Evolutionary conservation across 768 basidiomycete genomes (phyloP), one percentile per base, ranked within the genome.

Genomic region (Agaricus subrufescens): DNA sequence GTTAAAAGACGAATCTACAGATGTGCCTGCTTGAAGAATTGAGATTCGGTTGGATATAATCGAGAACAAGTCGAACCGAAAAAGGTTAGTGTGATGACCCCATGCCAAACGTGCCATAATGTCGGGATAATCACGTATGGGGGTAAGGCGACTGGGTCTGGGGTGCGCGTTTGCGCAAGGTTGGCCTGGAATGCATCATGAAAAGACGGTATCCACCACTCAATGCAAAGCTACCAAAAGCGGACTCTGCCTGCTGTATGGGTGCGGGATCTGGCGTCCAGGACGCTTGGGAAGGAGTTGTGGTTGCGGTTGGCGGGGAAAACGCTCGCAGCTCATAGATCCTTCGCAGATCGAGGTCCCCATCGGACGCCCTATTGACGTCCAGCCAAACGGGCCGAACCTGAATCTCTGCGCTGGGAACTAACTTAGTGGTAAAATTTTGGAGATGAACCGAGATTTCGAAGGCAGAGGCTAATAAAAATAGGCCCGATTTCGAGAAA

Each of bases 11-110:
- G 69, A 68, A 75, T 74, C 72, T 72, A 58, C 59, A 71, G 72
- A 74, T 75, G 67, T 66, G 62, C 62, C 71, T 75, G 70, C 73
- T 70, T 73, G 66, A 63, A 62, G 62, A 65, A 63, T 67, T 63
- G 67, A 72, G 71, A 68, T 71, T 73, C 63, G 63, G 68, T 61
- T 60, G 62, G 61, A 65, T 65, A 61, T 58, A 61, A 67, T 69
- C 67, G 66, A 68, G 65, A 68, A 69, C 62, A 63, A 40, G 61
- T 61, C 64, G 62, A 63, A 58, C 75, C 70, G 65, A 66, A 75
- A 72, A 70, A 66, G 75, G 75, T 74, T 76, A 76, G 73, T 61
- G 65, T 63, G 64, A 37, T 63, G 58, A 49, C 59, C 63, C 60
- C 57, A 60, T 63, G 66, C 66, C 69, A 70, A 69, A 68, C 62